These are phyloP conservation scores for Symmetrospora coprosmae DNA, from an alignment of 768 basidiomycete species.

Conservation along the genomic window DNA sequence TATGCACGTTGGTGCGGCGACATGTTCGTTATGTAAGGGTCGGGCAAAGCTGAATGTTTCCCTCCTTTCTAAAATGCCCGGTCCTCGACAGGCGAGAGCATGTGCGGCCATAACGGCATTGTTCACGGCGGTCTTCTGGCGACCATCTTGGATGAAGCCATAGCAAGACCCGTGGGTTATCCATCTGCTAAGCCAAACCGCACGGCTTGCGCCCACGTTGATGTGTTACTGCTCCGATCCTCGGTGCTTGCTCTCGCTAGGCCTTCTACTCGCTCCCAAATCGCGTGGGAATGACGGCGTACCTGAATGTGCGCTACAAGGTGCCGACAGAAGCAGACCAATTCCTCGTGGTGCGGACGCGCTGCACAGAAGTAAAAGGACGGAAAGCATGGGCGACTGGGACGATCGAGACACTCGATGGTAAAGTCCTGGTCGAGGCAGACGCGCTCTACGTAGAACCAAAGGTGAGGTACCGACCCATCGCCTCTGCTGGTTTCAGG, in stretches of 20 bases:
- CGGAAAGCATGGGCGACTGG: constrained; percentile 63
- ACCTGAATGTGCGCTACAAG: constrained; percentile 61
- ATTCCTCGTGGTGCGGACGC: constrained; percentile 70
- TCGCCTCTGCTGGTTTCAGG: no score
- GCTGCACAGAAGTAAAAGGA: constrained; percentile 53
- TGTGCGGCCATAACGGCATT: constrained; percentile 46
- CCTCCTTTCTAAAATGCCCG: neutral
- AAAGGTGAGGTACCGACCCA: no score
- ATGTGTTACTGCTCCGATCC: neutral
- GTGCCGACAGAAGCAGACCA: constrained; percentile 48
- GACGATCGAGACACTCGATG: constrained; percentile 63
- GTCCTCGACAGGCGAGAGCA: constrained; percentile 47
- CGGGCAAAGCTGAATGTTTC: neutral
- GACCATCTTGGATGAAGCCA: constrained; percentile 70
- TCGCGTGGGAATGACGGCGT: constrained; percentile 84
- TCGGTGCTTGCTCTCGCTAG: constrained; percentile 40
- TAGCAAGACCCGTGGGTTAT: constrained; percentile 56
- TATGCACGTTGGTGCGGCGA: constrained; percentile 57
- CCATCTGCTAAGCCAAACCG: constrained; percentile 23
- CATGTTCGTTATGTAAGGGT: neutral
- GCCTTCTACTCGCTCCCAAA: constrained; percentile 73
- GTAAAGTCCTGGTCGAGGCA: constrained; percentile 67
- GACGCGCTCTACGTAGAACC: constrained; percentile 18
- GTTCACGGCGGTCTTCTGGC: constrained; percentile 84
- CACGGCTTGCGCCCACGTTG: neutral